Percentiles rank a stretch among this genome's conserved stretches.
Evolutionary conservation across 2,329 filamentous ascomycete species (phyloP).

Genomic region (Trichoderma atroviride): DNA sequence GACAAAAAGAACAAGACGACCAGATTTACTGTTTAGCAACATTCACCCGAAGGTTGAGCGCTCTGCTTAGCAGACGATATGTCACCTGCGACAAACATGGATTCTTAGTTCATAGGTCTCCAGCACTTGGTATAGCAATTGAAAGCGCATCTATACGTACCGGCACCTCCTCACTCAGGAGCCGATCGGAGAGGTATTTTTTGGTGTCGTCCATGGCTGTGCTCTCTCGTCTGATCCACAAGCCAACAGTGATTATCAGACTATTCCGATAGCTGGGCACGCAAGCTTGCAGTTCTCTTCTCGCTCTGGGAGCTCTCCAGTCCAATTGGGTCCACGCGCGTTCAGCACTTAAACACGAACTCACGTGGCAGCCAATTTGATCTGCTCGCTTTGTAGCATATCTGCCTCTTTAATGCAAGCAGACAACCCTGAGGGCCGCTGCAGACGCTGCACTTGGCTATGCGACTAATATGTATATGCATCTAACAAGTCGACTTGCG

Average conservation of each 20-base stretch:
- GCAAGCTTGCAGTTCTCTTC: slow-evolving; percentile 1
- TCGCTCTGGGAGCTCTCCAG: not conserved
- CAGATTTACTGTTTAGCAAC: slow-evolving; percentile 77
- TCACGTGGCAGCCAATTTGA: slow-evolving; percentile 22
- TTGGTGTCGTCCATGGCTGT: slow-evolving; percentile 63
- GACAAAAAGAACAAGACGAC: not conserved
- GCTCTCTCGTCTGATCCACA: not conserved
- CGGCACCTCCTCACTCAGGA: slow-evolving; percentile 74
- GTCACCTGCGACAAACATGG: slow-evolving; percentile 64
- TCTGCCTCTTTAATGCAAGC: not conserved
- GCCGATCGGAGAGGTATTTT: slow-evolving; percentile 72
- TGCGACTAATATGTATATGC: not conserved
- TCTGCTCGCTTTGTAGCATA: slow-evolving; percentile 13
- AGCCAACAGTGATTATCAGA: not conserved
- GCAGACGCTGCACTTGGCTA: not conserved
- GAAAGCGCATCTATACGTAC: slow-evolving; percentile 49
- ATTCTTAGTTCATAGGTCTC: not conserved
- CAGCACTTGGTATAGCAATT: not conserved
- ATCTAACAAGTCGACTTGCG: not conserved
- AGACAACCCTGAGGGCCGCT: not conserved
- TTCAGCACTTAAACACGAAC: slow-evolving; percentile 27
- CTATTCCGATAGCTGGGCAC: not conserved
- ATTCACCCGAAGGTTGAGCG: slow-evolving; percentile 81
- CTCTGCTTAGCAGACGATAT: slow-evolving; percentile 82
- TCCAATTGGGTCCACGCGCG: slow-evolving; percentile 14